These are phyloP conservation scores for Scleromitrula shiraiana DNA, from an alignment of 2,329 filamentous ascomycete genomes.

Conservation along the genomic window DNA sequence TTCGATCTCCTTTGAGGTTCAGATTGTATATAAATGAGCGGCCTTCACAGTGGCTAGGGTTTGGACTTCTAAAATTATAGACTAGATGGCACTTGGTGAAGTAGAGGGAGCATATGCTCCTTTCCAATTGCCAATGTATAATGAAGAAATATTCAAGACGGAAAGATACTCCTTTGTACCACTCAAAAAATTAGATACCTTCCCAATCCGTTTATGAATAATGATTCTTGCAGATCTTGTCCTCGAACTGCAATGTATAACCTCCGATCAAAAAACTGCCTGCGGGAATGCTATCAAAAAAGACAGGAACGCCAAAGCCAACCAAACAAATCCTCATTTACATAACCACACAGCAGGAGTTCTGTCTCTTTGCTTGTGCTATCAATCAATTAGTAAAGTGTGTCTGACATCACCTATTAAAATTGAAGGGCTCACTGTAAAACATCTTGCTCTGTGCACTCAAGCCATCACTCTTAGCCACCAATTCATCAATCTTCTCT, in stretches of 20 bases:
- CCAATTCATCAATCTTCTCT: conserved; percentile 92
- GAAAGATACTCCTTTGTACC: background rate
- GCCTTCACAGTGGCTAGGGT: background rate
- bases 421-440: conserved; percentile 71
- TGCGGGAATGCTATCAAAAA: conserved; percentile 13
- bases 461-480: conserved; percentile 85
- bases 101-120: conserved; percentile 16
- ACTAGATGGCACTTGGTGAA: conserved; percentile 4
- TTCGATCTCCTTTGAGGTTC: background rate
- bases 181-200: conserved; percentile 1
- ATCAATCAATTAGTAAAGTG: conserved; percentile 10
- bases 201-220: background rate
- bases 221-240: background rate
- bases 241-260: conserved; percentile 4
- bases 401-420: background rate
- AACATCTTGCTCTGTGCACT: conserved; percentile 97
- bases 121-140: conserved; percentile 4
- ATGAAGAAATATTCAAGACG: conserved; percentile 2
- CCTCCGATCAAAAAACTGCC: background rate
- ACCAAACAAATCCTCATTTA: conserved; percentile 33
- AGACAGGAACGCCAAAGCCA: conserved; percentile 11
- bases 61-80: background rate
- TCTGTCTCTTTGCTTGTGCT: conserved; percentile 71
- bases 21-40: conserved; percentile 1
- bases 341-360: conserved; percentile 67